Base-by-base conservation (phyloP, 306 rosid genomes). In the Morella rubra region DNA sequence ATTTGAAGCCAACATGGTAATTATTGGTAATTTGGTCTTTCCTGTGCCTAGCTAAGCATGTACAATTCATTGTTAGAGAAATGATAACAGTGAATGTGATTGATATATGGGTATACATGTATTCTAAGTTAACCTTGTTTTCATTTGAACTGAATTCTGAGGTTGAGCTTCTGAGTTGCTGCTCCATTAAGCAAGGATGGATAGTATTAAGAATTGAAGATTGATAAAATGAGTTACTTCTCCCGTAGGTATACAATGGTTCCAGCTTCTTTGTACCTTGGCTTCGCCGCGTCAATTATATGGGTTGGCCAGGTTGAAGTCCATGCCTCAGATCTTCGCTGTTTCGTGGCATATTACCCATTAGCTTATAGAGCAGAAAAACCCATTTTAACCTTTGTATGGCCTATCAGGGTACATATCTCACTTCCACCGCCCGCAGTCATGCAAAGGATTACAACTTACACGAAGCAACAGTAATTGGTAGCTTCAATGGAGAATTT, bases 251-350 rank as follows among this genome's bases (percentile, higher is more conserved):
- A 85, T 80, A 95, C 99, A 50, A 82, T 95, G 96, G 86, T 92
- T 77, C 99, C 99, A 16, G 97, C 96, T 64, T 87, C 99, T 64
- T 49, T 95, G 82, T 95, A 89, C 87, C 85, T 95, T 70, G 97
- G 97, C 20, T 95, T 95, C 87, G 79, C 97, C 82, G 97, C 99
- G 85, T 89, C 99, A 70, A 92, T 95, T 60, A 92, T 90, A 83
- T 95, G 99, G 97, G 99, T 95, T 83, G 99, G 93, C 73, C 83
- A 95, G 98, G 98, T 95, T 76, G 64, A 53, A 73, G 41, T 71
- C 22, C 69, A 56, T 81, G 81, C 77, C 13, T 55, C 52, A 62
- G 73, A 40, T 81, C 77, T 74, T 79, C 53, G 81, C 50, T 50
- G n/a, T 49, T 22, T 69, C 4, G 44, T 71, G 32, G 66, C 64